Evolutionary conservation across 108 stramenopile genomes (phyloP).

Genomic region (Hondaea fermentalgiana): DNA sequence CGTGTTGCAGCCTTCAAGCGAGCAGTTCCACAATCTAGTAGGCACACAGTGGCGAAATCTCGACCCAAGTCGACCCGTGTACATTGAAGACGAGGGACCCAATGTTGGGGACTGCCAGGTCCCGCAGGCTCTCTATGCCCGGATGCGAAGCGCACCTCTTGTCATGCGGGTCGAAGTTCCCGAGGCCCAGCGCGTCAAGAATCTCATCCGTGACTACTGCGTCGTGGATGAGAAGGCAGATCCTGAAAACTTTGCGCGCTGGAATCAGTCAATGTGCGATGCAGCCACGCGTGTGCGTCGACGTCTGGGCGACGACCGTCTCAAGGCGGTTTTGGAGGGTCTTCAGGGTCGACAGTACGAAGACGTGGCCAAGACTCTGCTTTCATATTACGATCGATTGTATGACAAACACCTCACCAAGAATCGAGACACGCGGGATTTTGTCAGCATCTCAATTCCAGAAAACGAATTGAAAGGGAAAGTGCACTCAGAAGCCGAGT

Average conservation of each 20-base stretch:
- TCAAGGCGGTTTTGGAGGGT: neutral
- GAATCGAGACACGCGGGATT: neutral
- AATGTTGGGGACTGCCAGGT: neutral
- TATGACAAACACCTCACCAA: neutral
- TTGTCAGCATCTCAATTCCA: neutral
- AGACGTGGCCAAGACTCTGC: neutral
- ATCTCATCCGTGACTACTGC: neutral
- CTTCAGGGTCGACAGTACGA: neutral
- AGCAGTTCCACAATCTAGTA: neutral
- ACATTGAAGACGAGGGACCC: constrained; percentile 2
- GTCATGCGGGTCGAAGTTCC: neutral
- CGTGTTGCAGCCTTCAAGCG: neutral
- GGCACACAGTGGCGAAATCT: neutral
- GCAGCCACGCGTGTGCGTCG: neutral
- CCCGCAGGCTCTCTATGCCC: neutral
- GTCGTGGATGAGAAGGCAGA: neutral
- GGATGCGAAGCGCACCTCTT: neutral
- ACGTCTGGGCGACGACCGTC: neutral
- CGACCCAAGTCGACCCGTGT: neutral
- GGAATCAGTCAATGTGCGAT: neutral
- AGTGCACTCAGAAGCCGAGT: neutral
- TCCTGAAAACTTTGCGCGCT: neutral
- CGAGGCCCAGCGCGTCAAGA: neutral
- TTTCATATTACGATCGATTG: neutral
- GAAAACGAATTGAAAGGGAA: neutral